Evolutionary conservation across 306 rosid genomes (phyloP).

Genomic region (Betula pendula): DNA sequence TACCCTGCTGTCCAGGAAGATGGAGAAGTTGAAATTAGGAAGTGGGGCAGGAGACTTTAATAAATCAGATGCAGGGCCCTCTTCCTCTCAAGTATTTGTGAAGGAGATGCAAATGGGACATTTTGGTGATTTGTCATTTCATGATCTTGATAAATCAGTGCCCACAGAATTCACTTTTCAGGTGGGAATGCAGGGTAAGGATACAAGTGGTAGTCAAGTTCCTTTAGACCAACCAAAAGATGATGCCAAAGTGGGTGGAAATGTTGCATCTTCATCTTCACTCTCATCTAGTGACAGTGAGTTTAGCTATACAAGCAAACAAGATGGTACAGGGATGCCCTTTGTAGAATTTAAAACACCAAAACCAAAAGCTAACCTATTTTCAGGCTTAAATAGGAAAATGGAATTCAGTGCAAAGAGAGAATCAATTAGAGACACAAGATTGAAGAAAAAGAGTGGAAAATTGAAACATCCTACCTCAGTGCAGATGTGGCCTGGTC

Average conservation of each 20-base stretch:
- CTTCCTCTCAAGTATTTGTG: conserved; percentile 31
- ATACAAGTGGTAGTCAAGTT: conserved; percentile 27
- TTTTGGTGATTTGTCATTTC: conserved; percentile 10
- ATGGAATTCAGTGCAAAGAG: conserved; percentile 51
- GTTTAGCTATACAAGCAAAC: conserved; percentile 54
- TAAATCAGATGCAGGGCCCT: conserved; percentile 31
- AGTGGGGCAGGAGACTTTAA: conserved; percentile 25
- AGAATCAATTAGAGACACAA: conserved; percentile 45
- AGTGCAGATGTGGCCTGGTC: conserved; percentile 46
- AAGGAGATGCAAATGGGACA: conserved; percentile 28
- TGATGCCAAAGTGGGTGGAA: conserved; percentile 30
- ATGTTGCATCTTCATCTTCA: conserved; percentile 34
- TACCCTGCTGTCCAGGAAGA: conserved; percentile 33
- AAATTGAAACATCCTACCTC: conserved; percentile 44
- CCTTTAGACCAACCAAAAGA: conserved; percentile 26
- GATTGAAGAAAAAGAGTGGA: conserved; percentile 51
- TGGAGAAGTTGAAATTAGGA: conserved; percentile 49
- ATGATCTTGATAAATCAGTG: conserved; percentile 16
- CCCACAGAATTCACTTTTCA: conserved; percentile 6
- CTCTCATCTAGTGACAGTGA: conserved; percentile 31
- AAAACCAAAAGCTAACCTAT: conserved; percentile 32
- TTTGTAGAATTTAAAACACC: conserved; percentile 66
- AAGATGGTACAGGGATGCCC: conserved; percentile 37
- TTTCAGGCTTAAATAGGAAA: conserved; percentile 39
- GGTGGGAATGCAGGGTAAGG: conserved; percentile 5